Conservation (phyloP, 768 basidiomycete species). For the Boletus speciosus region DNA sequence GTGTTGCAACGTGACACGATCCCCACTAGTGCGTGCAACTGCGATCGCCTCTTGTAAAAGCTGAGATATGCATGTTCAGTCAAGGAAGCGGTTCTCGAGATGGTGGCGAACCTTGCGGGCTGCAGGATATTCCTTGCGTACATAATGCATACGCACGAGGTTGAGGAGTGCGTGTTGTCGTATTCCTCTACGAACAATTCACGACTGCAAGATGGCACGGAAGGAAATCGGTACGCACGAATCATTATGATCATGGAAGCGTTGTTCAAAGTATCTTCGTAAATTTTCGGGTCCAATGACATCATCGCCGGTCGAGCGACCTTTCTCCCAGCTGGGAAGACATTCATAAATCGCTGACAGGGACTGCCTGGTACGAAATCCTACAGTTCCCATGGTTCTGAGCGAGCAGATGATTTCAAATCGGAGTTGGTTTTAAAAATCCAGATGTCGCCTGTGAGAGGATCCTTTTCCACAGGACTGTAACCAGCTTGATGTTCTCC, state of each 20-base stretch:
- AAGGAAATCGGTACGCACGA: slow-evolving; percentile 50
- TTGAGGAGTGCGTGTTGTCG: slow-evolving; percentile 80
- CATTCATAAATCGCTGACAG: background rate
- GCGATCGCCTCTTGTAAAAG: slow-evolving; percentile 73
- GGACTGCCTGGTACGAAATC: slow-evolving; percentile 16
- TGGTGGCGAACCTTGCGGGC: slow-evolving; percentile 54
- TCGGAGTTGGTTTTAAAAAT: slow-evolving; percentile 65
- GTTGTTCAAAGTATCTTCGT: slow-evolving; percentile 80
- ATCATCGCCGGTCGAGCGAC: slow-evolving; percentile 63
- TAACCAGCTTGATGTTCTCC: slow-evolving; percentile 50
- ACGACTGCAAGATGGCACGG: background rate
- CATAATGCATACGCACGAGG: slow-evolving; percentile 74
- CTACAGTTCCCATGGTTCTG: slow-evolving; percentile 59
- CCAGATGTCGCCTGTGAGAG: slow-evolving; percentile 44
- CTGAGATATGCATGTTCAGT: slow-evolving; percentile 35
- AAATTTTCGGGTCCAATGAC: slow-evolving; percentile 66
- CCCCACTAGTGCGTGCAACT: slow-evolving; percentile 69
- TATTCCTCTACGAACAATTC: slow-evolving; percentile 48
- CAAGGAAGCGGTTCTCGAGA: background rate
- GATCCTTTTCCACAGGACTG: slow-evolving; percentile 47
- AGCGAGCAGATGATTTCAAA: slow-evolving; percentile 61
- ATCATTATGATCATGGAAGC: slow-evolving; percentile 75
- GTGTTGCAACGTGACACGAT: slow-evolving; percentile 70
- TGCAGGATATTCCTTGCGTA: slow-evolving; percentile 62
- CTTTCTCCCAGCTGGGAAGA: slow-evolving; percentile 60